Evolutionary conservation across 306 rosid genomes (phyloP), one percentile per base, ranked within the genome.

Genomic region (Ziziphus jujuba): DNA sequence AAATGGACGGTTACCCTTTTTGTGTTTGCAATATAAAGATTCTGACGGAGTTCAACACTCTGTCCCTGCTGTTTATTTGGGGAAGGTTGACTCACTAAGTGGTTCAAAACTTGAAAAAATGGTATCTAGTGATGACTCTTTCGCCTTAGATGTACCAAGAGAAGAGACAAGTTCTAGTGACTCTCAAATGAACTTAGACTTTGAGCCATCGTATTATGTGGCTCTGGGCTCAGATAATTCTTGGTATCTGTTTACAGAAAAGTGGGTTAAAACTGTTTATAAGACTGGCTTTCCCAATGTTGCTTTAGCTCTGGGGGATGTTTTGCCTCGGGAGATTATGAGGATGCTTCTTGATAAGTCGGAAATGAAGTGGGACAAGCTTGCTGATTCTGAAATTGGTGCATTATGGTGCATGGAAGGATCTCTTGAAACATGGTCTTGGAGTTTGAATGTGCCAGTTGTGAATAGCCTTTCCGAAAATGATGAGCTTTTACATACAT

Each of bases 171-270:
- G 58, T 58, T 58, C 57, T 60, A 48, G 61, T 61, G 86, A 77
- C 60, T 51, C 72, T 61, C 83, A 74, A 55, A 24, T 71, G 61
- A 79, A 19, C 20, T 61, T 64, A 65, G 84, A 80, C 54, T 64
- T 64, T 55, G 78, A 75, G 63, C 81, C 86, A 58, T 93, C 97
- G 16, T 93, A 93, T 75, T 82, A 90, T 62, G 90, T 87, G 70
- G 97, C 98, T 74, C 93, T 90, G 72, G 98, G 97, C 44, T 93
- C 97, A 58, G 98, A 93, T 79, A 90, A 93, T 69, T 80, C 96
- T 15, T 93, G 98, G 98, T 93, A 90, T 74, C 78, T 87, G 22
- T 90, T 90, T 75, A 84, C 98, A 31, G 96, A 90, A 66, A 90
- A 86, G 73, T 93, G 98, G 98, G 84, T 90, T 55, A 86, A 77